A percentile compares a stretch with the other conserved stretches of the same genome.
phyloP scores from a whole-genome alignment of 805 yeast genomes.

The Scheffersomyces lignosus region DNA sequence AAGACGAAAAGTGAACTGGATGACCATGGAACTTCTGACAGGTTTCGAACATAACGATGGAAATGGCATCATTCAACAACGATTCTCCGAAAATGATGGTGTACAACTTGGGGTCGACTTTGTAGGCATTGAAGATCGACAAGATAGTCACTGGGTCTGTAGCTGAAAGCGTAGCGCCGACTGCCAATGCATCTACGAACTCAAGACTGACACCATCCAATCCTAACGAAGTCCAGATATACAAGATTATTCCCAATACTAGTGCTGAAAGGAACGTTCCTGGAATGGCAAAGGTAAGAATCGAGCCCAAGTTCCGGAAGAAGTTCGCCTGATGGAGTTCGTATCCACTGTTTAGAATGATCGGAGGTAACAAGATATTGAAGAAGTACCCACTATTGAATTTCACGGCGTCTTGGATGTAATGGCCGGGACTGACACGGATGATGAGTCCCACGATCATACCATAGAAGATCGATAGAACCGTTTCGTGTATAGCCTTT shows the following conservation, averaged over 20 bases:
- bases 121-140: constrained; percentile 94
- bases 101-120: constrained; percentile 96
- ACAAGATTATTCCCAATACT: constrained; percentile 85
- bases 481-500: constrained; percentile 97
- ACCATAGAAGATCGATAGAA: constrained; percentile 91
- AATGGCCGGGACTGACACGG: constrained; percentile 91
- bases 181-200: constrained; percentile 95
- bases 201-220: constrained; percentile 85
- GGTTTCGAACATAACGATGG: constrained; percentile 98
- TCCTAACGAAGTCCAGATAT: constrained; percentile 88
- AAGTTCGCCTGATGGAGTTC: constrained; percentile 95
- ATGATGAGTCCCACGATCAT: constrained; percentile 93
- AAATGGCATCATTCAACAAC: constrained; percentile 91
- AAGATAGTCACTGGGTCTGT: constrained; percentile 98
- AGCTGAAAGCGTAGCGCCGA: constrained; percentile 96
- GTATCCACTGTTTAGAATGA: constrained; percentile 93
- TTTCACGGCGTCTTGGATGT: constrained; percentile 94
- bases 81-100: constrained; percentile 98
- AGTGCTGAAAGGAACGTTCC: constrained; percentile 93
- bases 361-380: constrained; percentile 92
- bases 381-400: constrained; percentile 93
- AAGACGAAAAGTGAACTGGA: constrained; percentile 63
- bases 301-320: constrained; percentile 87
- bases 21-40: constrained; percentile 95
- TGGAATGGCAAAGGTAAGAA: constrained; percentile 91